phyloP scores from a whole-genome alignment of 768 basidiomycete genomes.

The Galerina sulciceps region DNA sequence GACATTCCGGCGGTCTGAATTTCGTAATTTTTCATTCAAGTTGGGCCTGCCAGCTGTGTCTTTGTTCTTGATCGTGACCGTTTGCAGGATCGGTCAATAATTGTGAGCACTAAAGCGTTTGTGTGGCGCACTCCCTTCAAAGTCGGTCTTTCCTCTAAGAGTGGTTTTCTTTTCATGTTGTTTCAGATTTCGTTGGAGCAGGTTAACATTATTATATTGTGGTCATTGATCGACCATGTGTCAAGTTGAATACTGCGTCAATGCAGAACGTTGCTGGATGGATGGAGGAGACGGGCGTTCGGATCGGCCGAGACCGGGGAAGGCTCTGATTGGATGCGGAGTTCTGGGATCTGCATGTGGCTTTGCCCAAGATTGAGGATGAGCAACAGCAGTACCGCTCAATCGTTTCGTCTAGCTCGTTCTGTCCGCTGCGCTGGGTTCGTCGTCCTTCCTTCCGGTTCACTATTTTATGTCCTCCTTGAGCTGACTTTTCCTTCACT shows the following conservation, averaged over 20 bases:
- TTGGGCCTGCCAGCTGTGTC: too few relatives aligned
- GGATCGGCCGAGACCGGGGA: constrained; percentile 23
- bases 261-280: neutral
- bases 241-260: too few relatives aligned
- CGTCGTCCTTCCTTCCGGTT: constrained; percentile 35
- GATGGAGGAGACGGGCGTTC: constrained; percentile 9
- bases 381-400: constrained; percentile 37
- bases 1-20: neutral
- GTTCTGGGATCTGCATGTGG: constrained; percentile 18
- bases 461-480: constrained; percentile 27
- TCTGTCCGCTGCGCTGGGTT: constrained; percentile 44
- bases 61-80: too few relatives aligned
- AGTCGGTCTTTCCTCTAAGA: too few relatives aligned
- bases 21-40: too few relatives aligned
- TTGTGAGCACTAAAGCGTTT: too few relatives aligned
- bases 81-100: too few relatives aligned
- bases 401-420: constrained; percentile 39
- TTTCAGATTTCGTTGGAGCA: too few relatives aligned
- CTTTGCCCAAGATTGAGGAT: constrained; percentile 21
- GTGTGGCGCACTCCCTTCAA: too few relatives aligned
- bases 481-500: constrained; percentile 16
- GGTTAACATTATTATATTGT: too few relatives aligned
- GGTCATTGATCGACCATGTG: neutral
- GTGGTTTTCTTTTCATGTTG: too few relatives aligned
- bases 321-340: neutral